A percentile compares a stretch with the other conserved stretches of the same genome.
Evolutionary conservation across 2,329 filamentous ascomycete genomes (phyloP).

Genomic region (Myriosclerotinia curreyana): DNA sequence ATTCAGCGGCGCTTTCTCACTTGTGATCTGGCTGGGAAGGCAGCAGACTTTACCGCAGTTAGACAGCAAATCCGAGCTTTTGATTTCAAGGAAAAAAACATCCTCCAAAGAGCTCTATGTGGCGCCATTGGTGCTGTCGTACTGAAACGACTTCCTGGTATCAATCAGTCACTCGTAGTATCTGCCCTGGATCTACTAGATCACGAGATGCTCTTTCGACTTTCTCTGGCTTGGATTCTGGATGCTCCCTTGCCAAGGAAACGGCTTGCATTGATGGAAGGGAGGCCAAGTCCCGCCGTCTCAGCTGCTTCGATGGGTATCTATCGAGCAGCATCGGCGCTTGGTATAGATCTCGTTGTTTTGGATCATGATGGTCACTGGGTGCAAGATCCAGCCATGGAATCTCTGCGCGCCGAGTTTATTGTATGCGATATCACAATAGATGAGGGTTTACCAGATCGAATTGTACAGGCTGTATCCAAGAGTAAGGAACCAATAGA

Average conservation of each 20-base stretch:
- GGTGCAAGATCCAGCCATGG: background rate
- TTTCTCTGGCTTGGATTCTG: conserved; percentile 3
- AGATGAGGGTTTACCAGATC: conserved; percentile 35
- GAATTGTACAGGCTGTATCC: conserved; percentile 38
- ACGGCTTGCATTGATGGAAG: conserved; percentile 8
- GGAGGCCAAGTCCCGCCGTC: background rate
- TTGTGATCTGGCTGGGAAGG: background rate
- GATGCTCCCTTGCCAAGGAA: background rate
- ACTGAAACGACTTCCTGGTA: background rate
- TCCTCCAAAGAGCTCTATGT: background rate
- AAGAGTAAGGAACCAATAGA: conserved; percentile 36
- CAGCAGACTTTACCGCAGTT: background rate
- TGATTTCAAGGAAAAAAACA: no score
- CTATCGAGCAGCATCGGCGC: background rate
- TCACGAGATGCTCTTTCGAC: background rate
- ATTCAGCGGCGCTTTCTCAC: background rate
- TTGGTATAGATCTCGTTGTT: background rate
- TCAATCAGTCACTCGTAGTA: background rate
- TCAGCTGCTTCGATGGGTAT: conserved; percentile 2
- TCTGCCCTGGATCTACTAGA: background rate
- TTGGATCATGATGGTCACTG: conserved; percentile 7
- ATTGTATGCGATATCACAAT: conserved; percentile 31
- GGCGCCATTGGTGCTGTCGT: background rate
- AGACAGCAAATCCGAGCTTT: conserved; percentile 2
- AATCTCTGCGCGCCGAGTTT: conserved; percentile 38